Base-by-base conservation (phyloP, 2,329 filamentous ascomycete species). In the Stagonosporopsis cucurbitacearum region DNA sequence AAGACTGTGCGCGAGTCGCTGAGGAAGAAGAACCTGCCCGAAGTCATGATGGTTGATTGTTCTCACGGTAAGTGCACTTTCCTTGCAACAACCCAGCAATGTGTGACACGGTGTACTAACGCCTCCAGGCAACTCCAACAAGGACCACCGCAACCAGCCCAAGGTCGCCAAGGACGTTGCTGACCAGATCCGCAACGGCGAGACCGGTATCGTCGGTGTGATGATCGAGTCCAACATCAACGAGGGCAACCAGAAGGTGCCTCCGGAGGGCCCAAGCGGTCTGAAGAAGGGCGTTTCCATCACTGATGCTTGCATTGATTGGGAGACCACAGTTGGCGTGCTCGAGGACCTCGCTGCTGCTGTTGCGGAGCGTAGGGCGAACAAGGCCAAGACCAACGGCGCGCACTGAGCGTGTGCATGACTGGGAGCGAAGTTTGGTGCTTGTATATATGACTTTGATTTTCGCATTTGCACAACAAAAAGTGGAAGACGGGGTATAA, bases 141-240 rank as follows among this genome's bases (percentile, higher is more conserved):
- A 99, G 82, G 88, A 98, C 81, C 94, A 98, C 82, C 88, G 90
- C 71, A 99, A 99, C 80, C 94, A 99, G 81, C 95, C 95, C 69
- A 89, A 94, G 79, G 94, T 98, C 40, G 92, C 94, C 62, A 86
- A 89, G 75, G 84, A 83, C 48, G 81, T 99, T 58, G 89, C 85
- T 28, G 91, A 96, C 50, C 94, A 99, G 81, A 83, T 99, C 62
- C 87, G 89, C 47, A 88, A 89, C 63, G 94, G 94, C 57, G 91
- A 99, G 81, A 88, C 86, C 56, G 88, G 86, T 63, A 96, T 99
- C 69, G 86, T 98, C 63, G 95, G 93, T 75, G 92, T 98, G 73
- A 99, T 99, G 94, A 96, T 99, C 68, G 94, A 99, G 82, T 96
- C 92, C 72, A 94, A 98, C 80, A 94, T 98, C 82, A 87, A 94